Base-by-base conservation (phyloP, 139 green algal species). In the Closterium sp. region DNA sequence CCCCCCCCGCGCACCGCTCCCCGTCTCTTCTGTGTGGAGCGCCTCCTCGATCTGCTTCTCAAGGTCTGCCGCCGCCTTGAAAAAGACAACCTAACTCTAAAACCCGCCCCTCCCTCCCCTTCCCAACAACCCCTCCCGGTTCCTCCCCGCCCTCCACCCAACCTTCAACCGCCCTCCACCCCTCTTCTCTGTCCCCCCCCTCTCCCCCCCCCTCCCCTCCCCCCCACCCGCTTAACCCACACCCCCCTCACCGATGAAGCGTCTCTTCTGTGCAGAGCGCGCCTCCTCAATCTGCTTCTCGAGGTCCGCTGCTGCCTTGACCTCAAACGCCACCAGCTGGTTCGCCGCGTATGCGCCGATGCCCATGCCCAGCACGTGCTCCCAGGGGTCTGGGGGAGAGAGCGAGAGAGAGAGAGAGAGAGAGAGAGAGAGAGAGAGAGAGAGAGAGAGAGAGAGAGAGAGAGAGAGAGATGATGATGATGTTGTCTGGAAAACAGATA, bases 261-360 rank as follows among this genome's bases (percentile, higher is more conserved):
- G 84, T 19, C 84, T 76, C 84, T 66, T 34, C 84, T 87, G 84
- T 16, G 33, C 33, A 19, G 84, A 34, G 33, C 84, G 84, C 0
- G 33, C 33, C 1, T 1, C 87, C 32, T 89, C 91, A 19, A 93
- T 35, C 87, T 89, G 34, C 91, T 85, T 92, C 86, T 93, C 36
- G 16, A 97, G 69, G 33, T 97, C 93, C 88, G 90, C 55, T 28
- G 66, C 32, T 1, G 93, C 90, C 30, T 86, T 84, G 38, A 92
- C 92, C 93, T 97, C 95, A 34, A 93, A 96, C 25, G 93, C 84
- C 16, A 95, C 94, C 16, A 96, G 69, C 91, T 76, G 93, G 69
- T 88, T 93, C 6, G 84, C 95, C 81, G 92, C 93, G 6, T 38
- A 87, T 8, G 33, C 33, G 10, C 84, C 33, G 84, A 55, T 87